Percentiles rank a stretch among this genome's conserved stretches.
Conservation (phyloP, 805 yeast species). For the Naumovozyma baii region DNA sequence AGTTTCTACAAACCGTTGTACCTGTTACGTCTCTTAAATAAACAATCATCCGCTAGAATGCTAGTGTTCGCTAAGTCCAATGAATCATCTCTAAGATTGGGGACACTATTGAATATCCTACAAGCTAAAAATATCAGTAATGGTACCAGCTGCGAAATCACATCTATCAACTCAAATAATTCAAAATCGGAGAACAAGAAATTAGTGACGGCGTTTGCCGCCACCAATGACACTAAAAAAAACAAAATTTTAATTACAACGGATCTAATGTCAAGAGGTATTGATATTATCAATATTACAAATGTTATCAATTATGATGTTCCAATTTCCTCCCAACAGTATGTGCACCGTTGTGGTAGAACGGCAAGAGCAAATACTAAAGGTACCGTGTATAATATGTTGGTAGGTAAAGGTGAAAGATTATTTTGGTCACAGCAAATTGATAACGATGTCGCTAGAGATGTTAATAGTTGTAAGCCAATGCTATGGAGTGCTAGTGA, state of each 20-base stretch:
- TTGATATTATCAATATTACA: slow-evolving; percentile 62
- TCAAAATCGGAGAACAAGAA: slow-evolving; percentile 43
- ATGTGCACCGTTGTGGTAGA: slow-evolving; percentile 93
- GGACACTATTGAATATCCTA: slow-evolving; percentile 37
- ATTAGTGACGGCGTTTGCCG: slow-evolving; percentile 50
- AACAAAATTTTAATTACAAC: slow-evolving; percentile 54
- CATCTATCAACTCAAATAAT: slow-evolving; percentile 52
- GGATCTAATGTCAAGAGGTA: slow-evolving; percentile 92
- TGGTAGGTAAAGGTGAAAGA: slow-evolving; percentile 71
- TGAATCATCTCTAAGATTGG: slow-evolving; percentile 76
- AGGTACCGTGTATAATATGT: slow-evolving; percentile 68
- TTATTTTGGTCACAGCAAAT: slow-evolving; percentile 48
- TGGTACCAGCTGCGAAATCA: slow-evolving; percentile 17
- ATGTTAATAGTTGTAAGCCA: slow-evolving; percentile 27
- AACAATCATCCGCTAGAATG: slow-evolving; percentile 9
- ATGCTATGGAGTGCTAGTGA: slow-evolving; percentile 17
- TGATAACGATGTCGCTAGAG: slow-evolving; percentile 45
- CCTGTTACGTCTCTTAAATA: slow-evolving; percentile 47
- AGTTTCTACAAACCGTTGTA: slow-evolving; percentile 62
- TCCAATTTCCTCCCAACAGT: slow-evolving; percentile 82
- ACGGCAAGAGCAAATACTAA: slow-evolving; percentile 83
- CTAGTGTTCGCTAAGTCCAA: slow-evolving; percentile 37
- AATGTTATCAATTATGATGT: slow-evolving; percentile 84
- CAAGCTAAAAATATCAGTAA: slow-evolving; percentile 4
- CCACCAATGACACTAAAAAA: slow-evolving; percentile 35